Evolutionary conservation across 1,284 basidiomycete species (phyloP).

Genomic region (Coniferiporia sulphurascens): DNA sequence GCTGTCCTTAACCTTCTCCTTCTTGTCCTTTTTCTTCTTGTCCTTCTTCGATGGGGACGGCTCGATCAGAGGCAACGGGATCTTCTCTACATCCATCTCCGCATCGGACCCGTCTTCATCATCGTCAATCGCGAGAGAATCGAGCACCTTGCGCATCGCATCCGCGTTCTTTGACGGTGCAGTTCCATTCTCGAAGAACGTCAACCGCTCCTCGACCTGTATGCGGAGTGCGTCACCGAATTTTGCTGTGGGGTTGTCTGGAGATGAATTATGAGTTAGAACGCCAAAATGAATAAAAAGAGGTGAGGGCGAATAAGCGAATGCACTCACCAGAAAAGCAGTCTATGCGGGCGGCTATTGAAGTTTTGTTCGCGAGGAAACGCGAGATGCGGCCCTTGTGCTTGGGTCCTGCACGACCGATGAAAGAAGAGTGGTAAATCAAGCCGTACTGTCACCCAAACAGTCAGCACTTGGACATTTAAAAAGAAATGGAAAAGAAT

Average conservation of each 20-base stretch:
- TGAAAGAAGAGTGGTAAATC: constrained; percentile 92
- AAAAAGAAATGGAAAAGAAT: background rate
- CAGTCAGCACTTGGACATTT: constrained; percentile 6
- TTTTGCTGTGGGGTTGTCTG: constrained; percentile 85
- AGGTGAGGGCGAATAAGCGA: background rate
- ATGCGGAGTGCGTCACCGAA: constrained; percentile 92
- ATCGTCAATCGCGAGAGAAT: constrained; percentile 68
- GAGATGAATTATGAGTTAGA: constrained; percentile 1
- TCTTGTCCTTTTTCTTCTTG: constrained; percentile 53
- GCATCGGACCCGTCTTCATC: constrained; percentile 72
- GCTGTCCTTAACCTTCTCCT: constrained; percentile 55
- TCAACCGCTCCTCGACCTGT: constrained; percentile 95
- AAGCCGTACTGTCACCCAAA: constrained; percentile 70
- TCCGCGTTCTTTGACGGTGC: constrained; percentile 46
- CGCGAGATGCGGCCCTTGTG: constrained; percentile 98
- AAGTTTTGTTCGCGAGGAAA: constrained; percentile 98
- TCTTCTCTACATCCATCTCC: constrained; percentile 50
- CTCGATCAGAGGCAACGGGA: constrained; percentile 51
- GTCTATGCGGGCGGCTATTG: constrained; percentile 96
- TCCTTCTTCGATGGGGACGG: constrained; percentile 48
- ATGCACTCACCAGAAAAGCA: constrained; percentile 77
- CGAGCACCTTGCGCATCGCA: constrained; percentile 64
- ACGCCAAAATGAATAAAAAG: no score
- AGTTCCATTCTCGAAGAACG: constrained; percentile 89
- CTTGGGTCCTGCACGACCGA: constrained; percentile 91